These are phyloP conservation scores for Solanum piurae DNA, from an alignment of 257 asterid species.

Conservation along the genomic window DNA sequence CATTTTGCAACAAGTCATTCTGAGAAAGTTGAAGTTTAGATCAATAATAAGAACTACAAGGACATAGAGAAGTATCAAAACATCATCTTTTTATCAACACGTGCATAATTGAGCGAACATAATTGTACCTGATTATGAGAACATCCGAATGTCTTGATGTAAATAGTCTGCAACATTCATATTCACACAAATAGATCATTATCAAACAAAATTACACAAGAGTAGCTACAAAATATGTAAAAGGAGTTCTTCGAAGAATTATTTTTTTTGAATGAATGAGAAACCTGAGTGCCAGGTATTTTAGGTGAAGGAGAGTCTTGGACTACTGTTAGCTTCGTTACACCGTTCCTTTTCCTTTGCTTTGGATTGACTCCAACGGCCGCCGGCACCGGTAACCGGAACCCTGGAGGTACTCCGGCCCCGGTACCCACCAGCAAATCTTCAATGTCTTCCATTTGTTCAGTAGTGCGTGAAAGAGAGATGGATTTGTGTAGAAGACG, in stretches of 20 bases:
- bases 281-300: conserved; percentile 88
- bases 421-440: conserved; percentile 56
- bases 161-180: conserved; percentile 54
- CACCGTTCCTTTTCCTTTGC: conserved; percentile 24
- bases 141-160: conserved; percentile 87
- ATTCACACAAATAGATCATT: background rate
- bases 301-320: conserved; percentile 29
- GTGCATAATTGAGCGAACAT: background rate
- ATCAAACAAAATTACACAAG: background rate
- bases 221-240: background rate
- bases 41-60: background rate
- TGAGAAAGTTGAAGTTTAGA: background rate
- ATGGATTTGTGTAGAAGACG: background rate
- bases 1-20: background rate
- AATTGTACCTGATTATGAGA: conserved; percentile 76
- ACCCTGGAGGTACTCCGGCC: conserved; percentile 66
- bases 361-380: conserved; percentile 58
- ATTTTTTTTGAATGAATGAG: background rate
- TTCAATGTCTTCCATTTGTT: conserved; percentile 76
- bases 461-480: background rate
- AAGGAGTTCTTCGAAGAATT: background rate
- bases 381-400: conserved; percentile 46
- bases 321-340: conserved; percentile 5
- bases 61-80: background rate
- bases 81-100: background rate